Evolutionary conservation across 2,329 filamentous ascomycete species (phyloP), one percentile per base, ranked within the genome.

Genomic region (Didymella sp.): DNA sequence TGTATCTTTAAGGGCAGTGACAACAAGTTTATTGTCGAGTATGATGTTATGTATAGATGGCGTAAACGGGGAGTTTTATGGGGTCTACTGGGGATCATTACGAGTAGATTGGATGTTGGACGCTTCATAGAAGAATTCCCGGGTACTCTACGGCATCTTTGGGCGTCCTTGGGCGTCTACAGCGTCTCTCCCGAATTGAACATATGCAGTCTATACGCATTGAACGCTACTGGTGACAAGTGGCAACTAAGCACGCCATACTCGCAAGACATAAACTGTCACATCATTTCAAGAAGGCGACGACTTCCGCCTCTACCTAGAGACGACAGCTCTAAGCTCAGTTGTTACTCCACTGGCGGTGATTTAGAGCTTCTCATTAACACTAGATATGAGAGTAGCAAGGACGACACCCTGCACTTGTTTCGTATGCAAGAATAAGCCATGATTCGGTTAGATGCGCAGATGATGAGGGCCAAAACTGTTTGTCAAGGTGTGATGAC

Each of bases 351-450:
- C 48, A 54, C 55, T 58, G 57, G 59, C 59, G 60, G 60, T 58
- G 9, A 12, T 33, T 4, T 44, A 33, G 40, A 40, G n/a, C 40
- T 30, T 8, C 19, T 38, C 35, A 21, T 12, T 13, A 42, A 25
- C 5, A 6, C 24, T n/a, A 35, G 30, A 25, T 42, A 51, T 49
- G 51, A 58, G 42, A 46, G 6, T 15, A 38, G 19, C 6, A 1
- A 3, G 7, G 1, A 5, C 7, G 24, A 27, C 33, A 27, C 19
- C n/a, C n/a, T n/a, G 19, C 8, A 6, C 22, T 31, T 6, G 8
- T 22, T n/a, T 0, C 22, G 8, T 12, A 49, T 85, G 82, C 55
- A 69, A 86, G 7, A 6, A 7, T 11, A 24, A 13, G 13, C 7
- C 12, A 15, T 31, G 42, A 4, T 9, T n/a, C 42, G n/a, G 42